Evolutionary conservation across 768 basidiomycete genomes (phyloP).

Genomic region (Dentipellis fragilis): DNA sequence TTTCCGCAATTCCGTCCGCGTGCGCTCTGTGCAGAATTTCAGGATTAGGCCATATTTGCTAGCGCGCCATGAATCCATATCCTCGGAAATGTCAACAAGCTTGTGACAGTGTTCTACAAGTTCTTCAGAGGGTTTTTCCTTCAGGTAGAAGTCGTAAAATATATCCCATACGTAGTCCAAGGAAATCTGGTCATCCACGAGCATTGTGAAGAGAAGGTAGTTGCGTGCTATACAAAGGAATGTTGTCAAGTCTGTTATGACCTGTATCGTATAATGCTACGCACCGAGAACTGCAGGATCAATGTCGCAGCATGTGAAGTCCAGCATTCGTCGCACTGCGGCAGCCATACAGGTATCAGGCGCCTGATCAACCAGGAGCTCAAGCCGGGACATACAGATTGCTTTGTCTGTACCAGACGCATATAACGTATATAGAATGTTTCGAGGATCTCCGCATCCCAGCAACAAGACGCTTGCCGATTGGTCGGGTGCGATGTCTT

Average conservation of each 20-base stretch:
- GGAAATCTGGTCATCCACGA: slow-evolving; percentile 22
- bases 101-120: slow-evolving; percentile 29
- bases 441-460: slow-evolving; percentile 51
- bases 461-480: slow-evolving; percentile 40
- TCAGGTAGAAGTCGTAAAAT: slow-evolving; percentile 40
- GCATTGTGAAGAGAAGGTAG: slow-evolving; percentile 33
- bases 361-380: too few species aligned
- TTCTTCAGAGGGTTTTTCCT: slow-evolving; percentile 22
- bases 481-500: slow-evolving; percentile 36
- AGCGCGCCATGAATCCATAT: slow-evolving; percentile 27
- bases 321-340: slow-evolving; percentile 21
- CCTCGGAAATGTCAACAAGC: slow-evolving; percentile 24
- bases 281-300: slow-evolving; percentile 40
- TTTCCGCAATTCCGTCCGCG: slow-evolving; percentile 27
- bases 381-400: neutral
- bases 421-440: slow-evolving; percentile 39
- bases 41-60: slow-evolving; percentile 29
- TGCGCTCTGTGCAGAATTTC: slow-evolving; percentile 27
- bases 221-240: slow-evolving; percentile 31
- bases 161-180: slow-evolving; percentile 29
- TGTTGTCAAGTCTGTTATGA: neutral
- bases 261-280: neutral
- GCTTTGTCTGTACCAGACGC: slow-evolving; percentile 13
- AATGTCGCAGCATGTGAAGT: slow-evolving; percentile 42
- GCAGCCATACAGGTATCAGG: neutral